Evolutionary conservation across 2,329 filamentous ascomycete genomes (phyloP).

Genomic region (Epichloe coenophiala): DNA sequence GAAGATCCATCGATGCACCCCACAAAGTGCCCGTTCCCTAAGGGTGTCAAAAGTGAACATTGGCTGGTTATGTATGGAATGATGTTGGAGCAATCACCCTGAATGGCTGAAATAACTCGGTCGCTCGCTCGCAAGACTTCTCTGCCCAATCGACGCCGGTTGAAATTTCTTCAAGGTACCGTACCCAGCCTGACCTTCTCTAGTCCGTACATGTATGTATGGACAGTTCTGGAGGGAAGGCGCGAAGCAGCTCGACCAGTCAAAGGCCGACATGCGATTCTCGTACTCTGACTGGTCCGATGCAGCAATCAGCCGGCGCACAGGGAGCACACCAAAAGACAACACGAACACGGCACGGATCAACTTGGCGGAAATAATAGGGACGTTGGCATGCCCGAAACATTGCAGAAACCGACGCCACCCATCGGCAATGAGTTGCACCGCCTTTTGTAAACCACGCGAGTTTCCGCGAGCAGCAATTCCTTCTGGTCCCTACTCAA

Average conservation of each 20-base stretch:
- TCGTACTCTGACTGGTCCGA: background rate
- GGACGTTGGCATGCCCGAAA: too few relatives aligned
- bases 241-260: background rate
- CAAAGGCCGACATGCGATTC: background rate
- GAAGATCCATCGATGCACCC: background rate
- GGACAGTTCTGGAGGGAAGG: background rate
- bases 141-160: background rate
- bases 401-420: too few relatives aligned
- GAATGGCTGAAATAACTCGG: background rate
- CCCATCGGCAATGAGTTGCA: background rate
- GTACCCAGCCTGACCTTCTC: background rate
- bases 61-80: background rate
- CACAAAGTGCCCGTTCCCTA: background rate
- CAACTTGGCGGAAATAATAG: too few relatives aligned
- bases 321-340: background rate
- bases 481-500: too few relatives aligned
- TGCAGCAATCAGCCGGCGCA: background rate
- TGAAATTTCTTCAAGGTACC: background rate
- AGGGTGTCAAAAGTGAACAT: background rate
- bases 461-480: too few relatives aligned
- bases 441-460: too few relatives aligned
- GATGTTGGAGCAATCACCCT: background rate
- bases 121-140: background rate
- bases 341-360: too few relatives aligned
- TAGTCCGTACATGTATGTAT: too few relatives aligned